Percentiles rank a stretch among this genome's conserved stretches.
Conservation (phyloP, 129 eudicot species). For the Daucus carota region DNA sequence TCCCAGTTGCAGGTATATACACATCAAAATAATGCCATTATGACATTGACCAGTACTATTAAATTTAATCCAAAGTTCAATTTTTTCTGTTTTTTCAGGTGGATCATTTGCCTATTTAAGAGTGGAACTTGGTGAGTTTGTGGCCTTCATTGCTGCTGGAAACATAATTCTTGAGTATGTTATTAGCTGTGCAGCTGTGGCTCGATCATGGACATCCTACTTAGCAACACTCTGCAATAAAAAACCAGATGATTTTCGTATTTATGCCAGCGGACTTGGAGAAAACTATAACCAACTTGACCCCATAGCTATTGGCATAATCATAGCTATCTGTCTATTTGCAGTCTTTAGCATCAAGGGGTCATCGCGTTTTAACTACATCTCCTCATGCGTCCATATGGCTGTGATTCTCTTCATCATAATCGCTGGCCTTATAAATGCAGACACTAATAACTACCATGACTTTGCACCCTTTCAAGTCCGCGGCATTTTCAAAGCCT, state of each 20-base stretch:
- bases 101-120: too few relatives aligned
- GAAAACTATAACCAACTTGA: slow-evolving; percentile 47
- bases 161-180: too few relatives aligned
- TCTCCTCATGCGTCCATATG: slow-evolving; percentile 59
- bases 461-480: slow-evolving; percentile 27
- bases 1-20: slow-evolving; percentile 65
- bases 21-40: neutral
- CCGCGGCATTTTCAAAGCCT: slow-evolving; percentile 64
- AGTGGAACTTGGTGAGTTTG: too few relatives aligned
- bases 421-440: slow-evolving; percentile 45
- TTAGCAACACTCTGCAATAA: slow-evolving; percentile 15
- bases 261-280: slow-evolving; percentile 26
- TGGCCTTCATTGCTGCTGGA: too few relatives aligned
- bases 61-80: neutral
- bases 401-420: slow-evolving; percentile 48
- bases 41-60: neutral
- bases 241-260: slow-evolving; percentile 33
- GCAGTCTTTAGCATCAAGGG: slow-evolving; percentile 74
- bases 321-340: slow-evolving; percentile 32
- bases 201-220: slow-evolving; percentile 78
- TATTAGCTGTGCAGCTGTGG: slow-evolving; percentile 59
- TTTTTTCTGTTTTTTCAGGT: too few relatives aligned
- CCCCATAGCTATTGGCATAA: slow-evolving; percentile 61
- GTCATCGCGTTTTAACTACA: slow-evolving; percentile 59
- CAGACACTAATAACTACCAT: slow-evolving; percentile 42